These are phyloP conservation scores for Dendrobium officinale DNA, from an alignment of 106 monocot genomes.

Conservation along the genomic window DNA sequence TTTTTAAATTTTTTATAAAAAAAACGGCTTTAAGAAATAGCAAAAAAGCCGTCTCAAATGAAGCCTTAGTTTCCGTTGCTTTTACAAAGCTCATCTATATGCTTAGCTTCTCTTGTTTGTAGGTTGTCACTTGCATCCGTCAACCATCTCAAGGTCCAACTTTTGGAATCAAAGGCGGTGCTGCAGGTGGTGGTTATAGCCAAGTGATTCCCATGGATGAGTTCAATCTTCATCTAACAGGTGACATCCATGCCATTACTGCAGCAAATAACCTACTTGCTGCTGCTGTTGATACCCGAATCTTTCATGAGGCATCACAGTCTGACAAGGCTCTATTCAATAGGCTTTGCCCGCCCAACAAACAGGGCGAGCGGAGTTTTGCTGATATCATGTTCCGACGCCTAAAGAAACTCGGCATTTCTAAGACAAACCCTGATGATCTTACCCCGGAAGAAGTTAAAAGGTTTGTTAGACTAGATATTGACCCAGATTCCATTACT, in stretches of 20 bases:
- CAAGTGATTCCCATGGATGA: constrained; percentile 99
- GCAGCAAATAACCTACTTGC: constrained; percentile 98
- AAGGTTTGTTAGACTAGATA: constrained; percentile 82
- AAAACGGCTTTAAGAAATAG: no score
- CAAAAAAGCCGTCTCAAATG: no score
- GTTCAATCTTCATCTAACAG: constrained; percentile 96
- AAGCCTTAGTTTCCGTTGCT: not conserved
- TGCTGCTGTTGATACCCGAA: constrained; percentile 84
- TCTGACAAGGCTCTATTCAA: constrained; percentile 97
- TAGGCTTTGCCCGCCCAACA: constrained; percentile 82
- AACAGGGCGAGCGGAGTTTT: constrained; percentile 73
- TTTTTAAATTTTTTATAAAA: no score
- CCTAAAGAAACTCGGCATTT: constrained; percentile 81
- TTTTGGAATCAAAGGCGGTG: constrained; percentile 98
- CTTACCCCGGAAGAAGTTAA: constrained; percentile 84
- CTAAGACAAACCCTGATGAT: constrained; percentile 70
- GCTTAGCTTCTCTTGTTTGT: constrained; percentile 3
- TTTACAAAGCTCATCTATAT: not conserved
- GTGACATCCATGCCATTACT: constrained; percentile 97
- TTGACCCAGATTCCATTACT: constrained; percentile 82
- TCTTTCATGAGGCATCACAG: constrained; percentile 90
- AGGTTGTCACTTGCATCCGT: constrained; percentile 92
- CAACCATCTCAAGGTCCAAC: constrained; percentile 99
- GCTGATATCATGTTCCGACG: constrained; percentile 80
- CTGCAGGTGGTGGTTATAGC: constrained; percentile 99